These are phyloP conservation scores for Russula vinacea DNA, from an alignment of 768 basidiomycete species.

Conservation along the genomic window DNA sequence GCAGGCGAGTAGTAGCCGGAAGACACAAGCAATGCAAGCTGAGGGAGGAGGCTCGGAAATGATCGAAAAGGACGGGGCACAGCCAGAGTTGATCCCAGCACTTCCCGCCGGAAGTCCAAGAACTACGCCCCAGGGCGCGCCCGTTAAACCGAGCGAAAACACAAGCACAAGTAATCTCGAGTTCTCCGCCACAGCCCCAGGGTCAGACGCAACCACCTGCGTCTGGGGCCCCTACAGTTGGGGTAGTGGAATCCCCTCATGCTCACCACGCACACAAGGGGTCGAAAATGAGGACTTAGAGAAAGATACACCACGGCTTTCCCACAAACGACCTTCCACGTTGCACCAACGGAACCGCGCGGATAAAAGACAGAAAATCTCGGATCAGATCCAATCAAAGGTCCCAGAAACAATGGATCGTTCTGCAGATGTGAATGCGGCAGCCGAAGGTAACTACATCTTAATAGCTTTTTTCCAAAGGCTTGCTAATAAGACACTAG, in stretches of 20 bases:
- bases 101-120: constrained; percentile 1
- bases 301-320: background rate
- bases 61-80: background rate
- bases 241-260: background rate
- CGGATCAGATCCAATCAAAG: background rate
- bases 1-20: background rate
- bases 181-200: background rate
- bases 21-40: constrained; percentile 1
- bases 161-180: background rate
- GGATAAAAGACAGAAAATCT: constrained; percentile 14
- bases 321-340: constrained; percentile 5
- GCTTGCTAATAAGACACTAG: background rate
- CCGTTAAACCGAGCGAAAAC: constrained; percentile 5
- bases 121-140: constrained; percentile 15
- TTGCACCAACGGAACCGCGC: background rate
- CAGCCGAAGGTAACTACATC: constrained; percentile 6
- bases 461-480: background rate
- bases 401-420: background rate
- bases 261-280: background rate
- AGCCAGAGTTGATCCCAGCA: background rate
- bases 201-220: background rate
- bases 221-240: background rate
- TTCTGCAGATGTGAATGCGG: background rate
- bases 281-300: background rate
- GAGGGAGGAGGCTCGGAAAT: background rate